Base-by-base conservation (phyloP, 768 basidiomycete genomes). In the Suillus occidentalis region DNA sequence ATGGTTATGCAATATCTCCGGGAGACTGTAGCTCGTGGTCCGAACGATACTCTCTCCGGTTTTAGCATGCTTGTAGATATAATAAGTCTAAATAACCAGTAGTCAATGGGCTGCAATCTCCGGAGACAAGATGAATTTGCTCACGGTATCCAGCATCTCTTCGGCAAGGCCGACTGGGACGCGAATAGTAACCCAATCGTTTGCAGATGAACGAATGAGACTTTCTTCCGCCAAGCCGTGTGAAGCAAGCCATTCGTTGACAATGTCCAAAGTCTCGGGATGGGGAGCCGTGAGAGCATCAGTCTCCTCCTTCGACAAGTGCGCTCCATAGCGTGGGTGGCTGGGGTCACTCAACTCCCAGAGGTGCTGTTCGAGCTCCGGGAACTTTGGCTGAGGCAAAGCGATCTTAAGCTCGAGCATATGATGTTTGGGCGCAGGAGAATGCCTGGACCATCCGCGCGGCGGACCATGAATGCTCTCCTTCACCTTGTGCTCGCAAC, bases 11-110 rank as follows among this genome's bases (percentile, higher is more conserved):
- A 91, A 74, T 61, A 82, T 67, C 60, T 80, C 79, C 0, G 90
- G 90, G n/a, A 92, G 82, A 69, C 85, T 87, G 77, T 90, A 92
- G 65, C 78, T 79, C 4, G 85, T 87, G 20, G 91, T 89, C 62
- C 91, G 85, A 65, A 90, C 78, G 31, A 90, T 72, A 16, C 79
- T 72, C 39, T 87, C 85, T 4, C 85, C 87, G 60, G 78, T 82
- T 22, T 76, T 74, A 18, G 75, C 72, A 71, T 91, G 85, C 61
- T 82, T 79, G 82, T 86, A 92, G 40, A 88, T 73, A 64, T 85
- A 77, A 69, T 90, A 92, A 69, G 83, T 85, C 88, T 90, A 66
- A 18, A 37, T 18, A 42, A 20, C 25, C 12, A 59, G 10, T 18
- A 31, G 18, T 59, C 14, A 37, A 55, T 40, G 22, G 40, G 18